Evolutionary conservation across 164 flowering plant genomes (phyloP).

Genomic region (Vitis cinerea): DNA sequence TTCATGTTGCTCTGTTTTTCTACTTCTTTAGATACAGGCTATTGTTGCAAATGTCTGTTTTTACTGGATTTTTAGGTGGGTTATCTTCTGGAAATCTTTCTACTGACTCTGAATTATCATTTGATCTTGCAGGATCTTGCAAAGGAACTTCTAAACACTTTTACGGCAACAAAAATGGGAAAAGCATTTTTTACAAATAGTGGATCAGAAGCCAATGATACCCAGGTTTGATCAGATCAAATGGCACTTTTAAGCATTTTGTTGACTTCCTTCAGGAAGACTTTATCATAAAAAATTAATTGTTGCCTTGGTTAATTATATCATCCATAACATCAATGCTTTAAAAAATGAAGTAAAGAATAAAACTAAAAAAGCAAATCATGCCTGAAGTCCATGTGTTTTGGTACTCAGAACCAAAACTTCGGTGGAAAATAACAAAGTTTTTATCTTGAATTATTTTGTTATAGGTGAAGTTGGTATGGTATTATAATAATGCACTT

Average conservation of each 20-base stretch:
- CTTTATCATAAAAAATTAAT: not conserved
- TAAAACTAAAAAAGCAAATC: too few relatives aligned
- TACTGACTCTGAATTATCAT: not conserved
- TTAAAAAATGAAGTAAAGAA: too few relatives aligned
- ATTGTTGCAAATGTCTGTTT: not conserved
- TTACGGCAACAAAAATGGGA: constrained; percentile 85
- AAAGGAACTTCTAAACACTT: constrained; percentile 63
- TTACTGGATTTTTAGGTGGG: not conserved
- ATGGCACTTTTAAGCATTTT: not conserved
- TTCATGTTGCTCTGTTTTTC: too few relatives aligned
- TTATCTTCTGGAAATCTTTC: not conserved
- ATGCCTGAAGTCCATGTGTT: not conserved
- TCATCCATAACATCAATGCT: too few relatives aligned
- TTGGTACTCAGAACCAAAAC: not conserved
- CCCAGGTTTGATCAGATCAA: constrained; percentile 55
- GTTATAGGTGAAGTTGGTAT: constrained; percentile 91
- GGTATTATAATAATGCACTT: constrained; percentile 97
- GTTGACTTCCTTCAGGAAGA: too few relatives aligned
- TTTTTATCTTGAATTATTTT: not conserved
- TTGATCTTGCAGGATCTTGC: constrained; percentile 77
- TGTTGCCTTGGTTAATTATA: too few relatives aligned
- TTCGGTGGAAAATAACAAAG: not conserved
- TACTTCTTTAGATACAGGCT: too few relatives aligned
- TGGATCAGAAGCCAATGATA: constrained; percentile 97
- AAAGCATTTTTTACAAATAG: constrained; percentile 91